A percentile compares a stretch with the other conserved stretches of the same genome.
These are phyloP conservation scores for Aspergillus floridensis DNA, from an alignment of 2,329 filamentous ascomycete species.

Conservation along the genomic window DNA sequence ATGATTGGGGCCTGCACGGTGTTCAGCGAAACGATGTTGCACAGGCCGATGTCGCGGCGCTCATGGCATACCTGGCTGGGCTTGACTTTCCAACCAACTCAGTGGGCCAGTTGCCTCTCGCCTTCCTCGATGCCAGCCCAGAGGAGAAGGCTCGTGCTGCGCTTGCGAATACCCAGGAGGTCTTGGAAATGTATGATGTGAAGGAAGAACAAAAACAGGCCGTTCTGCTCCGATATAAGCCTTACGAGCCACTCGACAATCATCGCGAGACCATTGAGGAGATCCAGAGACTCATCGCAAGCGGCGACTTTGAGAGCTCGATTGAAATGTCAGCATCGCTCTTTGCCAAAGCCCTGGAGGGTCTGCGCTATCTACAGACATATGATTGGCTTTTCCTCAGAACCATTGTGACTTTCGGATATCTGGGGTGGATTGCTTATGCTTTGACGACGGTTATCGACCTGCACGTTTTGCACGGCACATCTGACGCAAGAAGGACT, in stretches of 20 bases:
- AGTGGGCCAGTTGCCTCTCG: conserved; percentile 84
- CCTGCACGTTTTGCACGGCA: conserved; percentile 76
- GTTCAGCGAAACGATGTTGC: conserved; percentile 85
- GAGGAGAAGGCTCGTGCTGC: conserved; percentile 80
- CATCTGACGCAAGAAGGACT: conserved; percentile 63
- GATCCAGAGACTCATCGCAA: conserved; percentile 67
- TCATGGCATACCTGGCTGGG: conserved; percentile 91
- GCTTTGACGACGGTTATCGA: conserved; percentile 86
- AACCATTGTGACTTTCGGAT: conserved; percentile 82
- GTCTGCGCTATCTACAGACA: conserved; percentile 89
- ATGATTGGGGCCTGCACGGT: conserved; percentile 79
- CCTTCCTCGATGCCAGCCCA: conserved; percentile 70
- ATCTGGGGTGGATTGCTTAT: conserved; percentile 93
- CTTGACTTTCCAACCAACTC: conserved; percentile 93
- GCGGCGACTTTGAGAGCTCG: conserved; percentile 67
- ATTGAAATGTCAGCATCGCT: conserved; percentile 75
- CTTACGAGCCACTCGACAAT: conserved; percentile 69
- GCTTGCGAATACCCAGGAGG: conserved; percentile 77
- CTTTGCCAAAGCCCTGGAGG: conserved; percentile 73
- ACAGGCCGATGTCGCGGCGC: conserved; percentile 88
- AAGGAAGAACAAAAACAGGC: conserved; percentile 83
- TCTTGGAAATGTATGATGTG: conserved; percentile 93
- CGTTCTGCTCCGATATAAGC: conserved; percentile 71
- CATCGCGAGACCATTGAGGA: conserved; percentile 57
- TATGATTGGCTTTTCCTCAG: conserved; percentile 98